Base-by-base conservation (phyloP, 257 asterid species). In the Misopates orontium region DNA sequence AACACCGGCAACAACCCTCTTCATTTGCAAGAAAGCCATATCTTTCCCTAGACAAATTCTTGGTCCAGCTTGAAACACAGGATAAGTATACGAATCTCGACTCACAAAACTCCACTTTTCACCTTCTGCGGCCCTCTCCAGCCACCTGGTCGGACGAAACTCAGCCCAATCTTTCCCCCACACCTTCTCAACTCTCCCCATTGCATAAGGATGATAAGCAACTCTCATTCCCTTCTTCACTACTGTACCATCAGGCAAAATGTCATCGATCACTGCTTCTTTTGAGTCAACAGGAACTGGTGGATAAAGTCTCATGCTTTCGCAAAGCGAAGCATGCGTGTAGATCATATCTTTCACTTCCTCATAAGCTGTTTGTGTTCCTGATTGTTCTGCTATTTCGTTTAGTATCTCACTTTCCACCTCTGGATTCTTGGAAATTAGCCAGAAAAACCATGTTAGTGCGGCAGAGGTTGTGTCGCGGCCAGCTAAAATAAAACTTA, bases 401-500 rank as follows among this genome's bases (percentile, higher is more conserved):
- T 54, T 21, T 17, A 54, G 28, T 1, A 54, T 54, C 59, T 54
- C 59, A 21, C 10, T 54, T 22, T 55, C 60, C 17, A 23, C 19
- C n/a, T n/a, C n/a, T n/a, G n/a, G n/a, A n/a, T n/a, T n/a, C n/a
- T n/a, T n/a, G n/a, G n/a, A n/a, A n/a, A n/a, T n/a, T n/a, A n/a
- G n/a, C n/a, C n/a, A n/a, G n/a, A n/a, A n/a, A n/a, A n/a, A n/a
- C n/a, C n/a, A n/a, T n/a, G n/a, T n/a, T n/a, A n/a, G n/a, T n/a
- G n/a, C n/a, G n/a, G n/a, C n/a, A n/a, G n/a, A n/a, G n/a, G n/a
- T n/a, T 1, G 85, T 82, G 55, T 82, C 87, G 0, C 84, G 81
- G 5, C 87, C 87, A 0, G 87, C 87, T 5, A 79, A 22, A 10
- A 82, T 79, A 25, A 82, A 82, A 51, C 79, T 79, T 25, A 82